phyloP scores from a whole-genome alignment of 208 protist species.

The Trypanosoma cruzi region DNA sequence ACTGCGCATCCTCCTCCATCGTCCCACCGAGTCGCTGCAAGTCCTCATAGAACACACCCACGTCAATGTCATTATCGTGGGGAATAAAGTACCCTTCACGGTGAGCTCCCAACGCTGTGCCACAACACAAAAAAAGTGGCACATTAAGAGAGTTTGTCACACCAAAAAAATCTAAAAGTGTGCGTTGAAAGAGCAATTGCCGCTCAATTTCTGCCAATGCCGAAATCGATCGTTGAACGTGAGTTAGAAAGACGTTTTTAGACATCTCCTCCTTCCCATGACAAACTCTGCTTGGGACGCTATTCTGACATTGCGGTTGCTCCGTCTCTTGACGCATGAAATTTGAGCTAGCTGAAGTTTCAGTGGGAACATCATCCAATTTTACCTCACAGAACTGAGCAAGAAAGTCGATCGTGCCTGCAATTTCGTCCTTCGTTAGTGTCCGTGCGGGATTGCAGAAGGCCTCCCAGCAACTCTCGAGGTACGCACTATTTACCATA shows the following conservation, averaged over 20 bases:
- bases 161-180: conserved; percentile 56
- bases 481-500: not conserved
- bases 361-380: not conserved
- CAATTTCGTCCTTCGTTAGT: conserved; percentile 24
- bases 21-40: conserved; percentile 17
- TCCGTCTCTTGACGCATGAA: not conserved
- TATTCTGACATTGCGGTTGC: not conserved
- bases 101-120: conserved; percentile 80
- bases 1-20: conserved; percentile 18
- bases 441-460: conserved; percentile 24
- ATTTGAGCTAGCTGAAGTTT: not conserved
- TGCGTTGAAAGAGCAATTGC: conserved; percentile 66
- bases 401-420: conserved; percentile 26
- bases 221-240: not conserved
- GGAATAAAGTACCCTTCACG: conserved; percentile 86
- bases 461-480: conserved; percentile 24
- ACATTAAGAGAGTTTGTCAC: conserved; percentile 33
- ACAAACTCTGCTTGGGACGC: not conserved
- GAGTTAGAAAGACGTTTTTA: conserved; percentile 23
- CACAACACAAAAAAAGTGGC: conserved; percentile 81
- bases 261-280: not conserved
- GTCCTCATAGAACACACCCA: conserved; percentile 77
- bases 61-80: conserved; percentile 88
- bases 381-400: conserved; percentile 29
- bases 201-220: conserved; percentile 26